These are phyloP conservation scores for Nemania serpens DNA, from an alignment of 2,329 filamentous ascomycete species.

Conservation along the genomic window DNA sequence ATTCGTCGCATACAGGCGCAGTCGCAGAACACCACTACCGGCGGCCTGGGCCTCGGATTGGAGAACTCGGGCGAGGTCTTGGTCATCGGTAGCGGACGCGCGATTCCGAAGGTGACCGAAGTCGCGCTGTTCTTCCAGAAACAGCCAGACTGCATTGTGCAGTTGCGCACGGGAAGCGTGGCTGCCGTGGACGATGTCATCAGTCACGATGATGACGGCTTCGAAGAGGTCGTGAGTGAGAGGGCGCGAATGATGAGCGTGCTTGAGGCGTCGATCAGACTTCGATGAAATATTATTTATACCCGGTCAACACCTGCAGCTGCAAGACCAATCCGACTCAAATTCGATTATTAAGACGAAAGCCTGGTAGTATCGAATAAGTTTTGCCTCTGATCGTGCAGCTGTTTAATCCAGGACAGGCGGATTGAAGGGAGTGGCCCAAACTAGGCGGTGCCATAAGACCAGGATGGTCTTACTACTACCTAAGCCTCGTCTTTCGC, in stretches of 20 bases:
- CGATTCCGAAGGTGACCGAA: constrained; percentile 65
- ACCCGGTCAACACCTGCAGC: not conserved
- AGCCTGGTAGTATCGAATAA: not conserved
- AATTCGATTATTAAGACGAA: not conserved
- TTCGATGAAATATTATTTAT: constrained; percentile 43
- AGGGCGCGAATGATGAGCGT: constrained; percentile 56
- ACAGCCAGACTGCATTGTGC: constrained; percentile 62
- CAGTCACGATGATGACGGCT: constrained; percentile 30
- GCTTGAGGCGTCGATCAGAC: constrained; percentile 54
- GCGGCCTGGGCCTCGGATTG: constrained; percentile 40
- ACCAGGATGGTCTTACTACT: too few relatives aligned
- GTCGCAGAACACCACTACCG: constrained; percentile 32
- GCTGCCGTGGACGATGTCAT: constrained; percentile 71
- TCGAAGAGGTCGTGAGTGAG: constrained; percentile 43
- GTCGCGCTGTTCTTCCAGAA: constrained; percentile 69
- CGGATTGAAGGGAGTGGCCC: too few relatives aligned
- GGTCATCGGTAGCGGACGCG: constrained; percentile 68
- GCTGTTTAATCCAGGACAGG: not conserved
- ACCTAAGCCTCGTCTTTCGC: not conserved
- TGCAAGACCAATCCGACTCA: not conserved
- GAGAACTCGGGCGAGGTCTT: constrained; percentile 55
- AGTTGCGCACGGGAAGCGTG: constrained; percentile 65
- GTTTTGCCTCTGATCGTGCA: not conserved
- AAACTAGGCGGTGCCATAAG: not conserved
- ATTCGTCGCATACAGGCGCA: constrained; percentile 48